A percentile compares a stretch with the other conserved stretches of the same genome.
phyloP scores from a whole-genome alignment of 805 yeast genomes.

The Kluyveromyces dobzhanskii region DNA sequence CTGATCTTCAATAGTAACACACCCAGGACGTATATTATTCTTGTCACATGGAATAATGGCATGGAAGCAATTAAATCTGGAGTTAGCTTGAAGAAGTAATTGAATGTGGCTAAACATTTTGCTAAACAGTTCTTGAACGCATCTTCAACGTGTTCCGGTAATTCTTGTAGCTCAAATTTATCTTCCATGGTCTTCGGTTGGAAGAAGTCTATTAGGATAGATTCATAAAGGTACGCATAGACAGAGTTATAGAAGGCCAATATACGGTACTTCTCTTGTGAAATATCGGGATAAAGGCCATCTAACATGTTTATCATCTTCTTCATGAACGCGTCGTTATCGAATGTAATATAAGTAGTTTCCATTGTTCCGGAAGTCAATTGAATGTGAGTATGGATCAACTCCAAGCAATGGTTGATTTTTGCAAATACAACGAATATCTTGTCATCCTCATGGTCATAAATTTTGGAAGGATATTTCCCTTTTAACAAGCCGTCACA shows the following conservation, averaged over 20 bases:
- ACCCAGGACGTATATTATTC: slow-evolving; percentile 59
- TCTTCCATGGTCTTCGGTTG: slow-evolving; percentile 9
- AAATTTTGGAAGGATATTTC: slow-evolving; percentile 5
- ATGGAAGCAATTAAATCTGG: slow-evolving; percentile 42
- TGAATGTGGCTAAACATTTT: slow-evolving; percentile 44
- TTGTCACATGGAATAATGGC: slow-evolving; percentile 49
- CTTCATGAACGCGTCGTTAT: slow-evolving; percentile 28
- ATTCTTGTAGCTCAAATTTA: slow-evolving; percentile 8
- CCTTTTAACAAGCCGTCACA: slow-evolving; percentile 8
- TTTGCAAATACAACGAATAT: slow-evolving; percentile 51
- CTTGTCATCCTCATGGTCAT: slow-evolving; percentile 33
- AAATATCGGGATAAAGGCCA: slow-evolving; percentile 32
- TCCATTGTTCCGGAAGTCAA: slow-evolving; percentile 11
- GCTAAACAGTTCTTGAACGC: slow-evolving; percentile 44
- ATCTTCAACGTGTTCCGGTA: slow-evolving; percentile 29
- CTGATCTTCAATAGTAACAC: slow-evolving; percentile 46
- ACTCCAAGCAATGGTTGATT: slow-evolving; percentile 53
- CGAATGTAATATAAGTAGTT: slow-evolving; percentile 2
- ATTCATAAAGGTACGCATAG: slow-evolving; percentile 61
- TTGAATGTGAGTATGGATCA: slow-evolving; percentile 34
- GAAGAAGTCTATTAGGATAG: slow-evolving; percentile 29
- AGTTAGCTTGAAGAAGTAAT: slow-evolving; percentile 38
- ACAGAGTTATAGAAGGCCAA: slow-evolving; percentile 51
- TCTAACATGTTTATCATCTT: slow-evolving; percentile 42
- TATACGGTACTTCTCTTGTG: slow-evolving; percentile 32